phyloP scores from a whole-genome alignment of 1,284 basidiomycete genomes.

The Cryptococcus sp. region DNA sequence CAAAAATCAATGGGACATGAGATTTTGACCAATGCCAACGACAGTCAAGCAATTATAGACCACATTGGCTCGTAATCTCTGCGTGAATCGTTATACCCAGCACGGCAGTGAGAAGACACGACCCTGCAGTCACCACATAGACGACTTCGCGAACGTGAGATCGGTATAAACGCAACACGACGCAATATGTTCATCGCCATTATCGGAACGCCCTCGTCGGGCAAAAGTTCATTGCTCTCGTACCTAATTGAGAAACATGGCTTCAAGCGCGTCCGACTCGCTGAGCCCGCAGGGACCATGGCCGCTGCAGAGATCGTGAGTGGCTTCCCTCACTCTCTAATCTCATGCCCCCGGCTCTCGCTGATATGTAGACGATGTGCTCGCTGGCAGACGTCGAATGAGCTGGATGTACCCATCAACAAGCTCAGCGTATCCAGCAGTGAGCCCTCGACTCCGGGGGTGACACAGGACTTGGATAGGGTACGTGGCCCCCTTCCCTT shows the following conservation, averaged over 20 bases:
- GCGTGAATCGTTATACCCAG: no score
- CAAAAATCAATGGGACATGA: neutral
- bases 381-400: conserved; percentile 13
- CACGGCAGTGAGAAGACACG: no score
- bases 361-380: conserved; percentile 3
- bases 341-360: neutral
- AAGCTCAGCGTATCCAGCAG: conserved; percentile 14
- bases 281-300: conserved; percentile 10
- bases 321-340: neutral
- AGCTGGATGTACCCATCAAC: conserved; percentile 19
- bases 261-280: conserved; percentile 55
- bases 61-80: neutral
- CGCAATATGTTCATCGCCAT: conserved; percentile 77
- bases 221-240: conserved; percentile 74
- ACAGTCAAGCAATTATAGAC: no score
- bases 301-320: conserved; percentile 20
- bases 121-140: no score
- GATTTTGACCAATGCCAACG: no score
- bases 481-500: neutral
- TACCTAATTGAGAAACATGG: conserved; percentile 64
- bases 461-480: neutral
- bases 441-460: conserved; percentile 4
- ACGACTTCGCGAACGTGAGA: neutral
- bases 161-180: neutral
- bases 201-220: conserved; percentile 77